Evolutionary conservation across 2,329 filamentous ascomycete genomes (phyloP), one percentile per base, ranked within the genome.

Genomic region (Penicillium polonicum): DNA sequence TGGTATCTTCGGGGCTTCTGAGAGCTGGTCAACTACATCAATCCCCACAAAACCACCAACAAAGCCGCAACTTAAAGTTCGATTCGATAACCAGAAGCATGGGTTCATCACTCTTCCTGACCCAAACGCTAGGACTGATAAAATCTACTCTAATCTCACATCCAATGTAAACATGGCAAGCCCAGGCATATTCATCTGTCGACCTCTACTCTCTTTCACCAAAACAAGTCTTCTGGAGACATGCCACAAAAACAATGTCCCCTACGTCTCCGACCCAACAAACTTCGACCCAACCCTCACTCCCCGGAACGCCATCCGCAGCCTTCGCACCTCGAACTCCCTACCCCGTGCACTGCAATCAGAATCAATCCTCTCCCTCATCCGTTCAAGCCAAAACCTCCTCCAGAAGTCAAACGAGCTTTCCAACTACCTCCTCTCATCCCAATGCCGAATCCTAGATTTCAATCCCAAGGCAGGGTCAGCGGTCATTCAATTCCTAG

Each of bases 231-330:
- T 97, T 27, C 33, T 74, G 39, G 52, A 80, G 68, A 60, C 90
- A 85, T 97, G 93, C 68, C 73, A 87, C 60, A 79, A 82, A n/a
- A 82, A 87, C 62, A 75, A 80, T 0, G 76, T 95, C 10, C 76
- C 78, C 0, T 97, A 91, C 89, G 90, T 91, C 61, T 90, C 94
- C 70, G 94, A 99, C 71, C 77, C 80, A 42, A 97, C 92, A 2
- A 99, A 99, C 69, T 74, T 80, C 17, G 89, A 97, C 67, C 82
- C 80, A 9, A 91, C 87, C 0, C 76, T 95, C 58, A 96, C 94
- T 0, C 76, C 82, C 44, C 85, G 94, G 38, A 99, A 99, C 68
- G 87, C 93, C 0, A 80, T 97, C 38, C 85, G 93, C 33, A 78
- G 88, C 70, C 72, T 96, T 43, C 80, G 84, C 21, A 76, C 79